phyloP scores from a whole-genome alignment of 768 basidiomycete genomes.

The Tricholoma terreum region DNA sequence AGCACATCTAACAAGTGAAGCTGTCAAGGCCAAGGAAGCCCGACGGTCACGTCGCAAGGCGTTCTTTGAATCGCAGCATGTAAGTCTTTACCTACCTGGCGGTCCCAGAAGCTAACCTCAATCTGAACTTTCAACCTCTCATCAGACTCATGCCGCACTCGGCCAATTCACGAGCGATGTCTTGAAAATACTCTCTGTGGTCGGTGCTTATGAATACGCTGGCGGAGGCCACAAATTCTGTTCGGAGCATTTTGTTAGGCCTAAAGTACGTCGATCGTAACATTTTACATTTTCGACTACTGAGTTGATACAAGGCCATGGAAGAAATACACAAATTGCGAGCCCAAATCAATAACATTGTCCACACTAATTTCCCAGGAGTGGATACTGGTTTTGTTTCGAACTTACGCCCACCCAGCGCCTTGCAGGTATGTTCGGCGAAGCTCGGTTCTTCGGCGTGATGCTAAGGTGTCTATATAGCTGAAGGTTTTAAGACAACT shows the following conservation, averaged over 20 bases:
- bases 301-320: constrained; percentile 68
- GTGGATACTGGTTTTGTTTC: constrained; percentile 56
- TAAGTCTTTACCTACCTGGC: constrained; percentile 29
- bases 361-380: constrained; percentile 72
- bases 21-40: constrained; percentile 50
- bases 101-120: neutral
- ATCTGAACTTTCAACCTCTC: neutral
- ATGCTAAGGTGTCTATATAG: constrained; percentile 37
- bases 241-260: constrained; percentile 81
- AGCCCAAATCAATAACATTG: constrained; percentile 83
- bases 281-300: neutral
- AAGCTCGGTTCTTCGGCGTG: neutral
- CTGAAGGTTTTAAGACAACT: constrained; percentile 89
- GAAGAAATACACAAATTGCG: constrained; percentile 97
- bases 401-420: constrained; percentile 72
- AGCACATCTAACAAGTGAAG: constrained; percentile 44
- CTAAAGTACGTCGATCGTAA: constrained; percentile 56
- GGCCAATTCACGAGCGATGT: constrained; percentile 83
- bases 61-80: constrained; percentile 82
- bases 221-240: constrained; percentile 83
- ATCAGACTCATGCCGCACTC: constrained; percentile 72
- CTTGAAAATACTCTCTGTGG: constrained; percentile 86
- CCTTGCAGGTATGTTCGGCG: constrained; percentile 58
- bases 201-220: constrained; percentile 94
- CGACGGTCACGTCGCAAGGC: constrained; percentile 63